Evolutionary conservation across 441 rosid species (phyloP).

Genomic region (Breynia disticha): DNA sequence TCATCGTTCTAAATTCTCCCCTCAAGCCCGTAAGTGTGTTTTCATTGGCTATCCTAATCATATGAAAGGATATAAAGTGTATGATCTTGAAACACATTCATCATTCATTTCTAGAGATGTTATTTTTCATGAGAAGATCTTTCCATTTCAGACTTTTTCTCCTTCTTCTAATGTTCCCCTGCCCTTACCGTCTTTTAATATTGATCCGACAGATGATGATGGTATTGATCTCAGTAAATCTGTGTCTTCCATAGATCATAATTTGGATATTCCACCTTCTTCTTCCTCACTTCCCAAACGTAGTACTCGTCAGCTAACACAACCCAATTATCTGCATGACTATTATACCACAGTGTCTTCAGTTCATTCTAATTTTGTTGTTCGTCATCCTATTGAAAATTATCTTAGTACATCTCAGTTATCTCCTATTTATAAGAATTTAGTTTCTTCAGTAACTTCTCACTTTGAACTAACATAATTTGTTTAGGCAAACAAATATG

Average conservation of each 20-base stretch:
- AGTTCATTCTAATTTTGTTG: too few species aligned
- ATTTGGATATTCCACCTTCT: too few species aligned
- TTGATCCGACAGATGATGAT: neutral
- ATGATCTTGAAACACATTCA: neutral
- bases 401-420: too few species aligned
- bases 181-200: neutral
- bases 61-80: neutral
- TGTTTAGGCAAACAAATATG: neutral
- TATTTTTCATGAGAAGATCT: neutral
- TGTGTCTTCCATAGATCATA: too few species aligned
- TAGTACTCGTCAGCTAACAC: too few species aligned
- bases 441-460: neutral
- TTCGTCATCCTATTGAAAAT: too few species aligned
- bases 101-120: neutral
- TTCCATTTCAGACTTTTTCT: neutral
- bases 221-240: too few species aligned
- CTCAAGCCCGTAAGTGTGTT: neutral
- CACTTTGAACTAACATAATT: neutral
- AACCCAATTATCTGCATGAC: too few species aligned
- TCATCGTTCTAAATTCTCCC: neutral
- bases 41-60: neutral
- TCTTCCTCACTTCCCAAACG: too few species aligned
- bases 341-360: too few species aligned
- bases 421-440: too few species aligned
- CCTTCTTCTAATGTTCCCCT: neutral